Evolutionary conservation across 2,329 filamentous ascomycete genomes (phyloP).

Genomic region (Didymosphaeria variabile): DNA sequence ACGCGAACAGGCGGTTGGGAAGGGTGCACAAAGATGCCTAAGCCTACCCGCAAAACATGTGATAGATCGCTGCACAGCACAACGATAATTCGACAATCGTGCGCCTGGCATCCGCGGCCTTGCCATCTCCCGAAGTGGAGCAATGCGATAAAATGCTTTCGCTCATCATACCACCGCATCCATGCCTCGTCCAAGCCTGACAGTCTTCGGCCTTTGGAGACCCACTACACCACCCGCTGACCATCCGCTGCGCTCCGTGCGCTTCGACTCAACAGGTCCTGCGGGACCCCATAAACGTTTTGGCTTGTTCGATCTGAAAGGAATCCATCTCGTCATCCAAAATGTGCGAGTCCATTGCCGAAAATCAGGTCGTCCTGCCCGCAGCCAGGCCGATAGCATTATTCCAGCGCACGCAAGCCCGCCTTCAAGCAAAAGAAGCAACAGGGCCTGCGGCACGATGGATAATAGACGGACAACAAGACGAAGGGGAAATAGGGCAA

Average conservation of each 20-base stretch:
- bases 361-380: slow-evolving; percentile 12
- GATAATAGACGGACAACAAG: background rate
- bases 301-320: background rate
- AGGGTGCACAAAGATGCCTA: too few relatives aligned
- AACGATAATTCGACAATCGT: background rate
- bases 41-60: background rate
- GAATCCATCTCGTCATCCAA: slow-evolving; percentile 12
- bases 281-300: slow-evolving; percentile 19
- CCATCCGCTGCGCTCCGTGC: background rate
- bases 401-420: slow-evolving; percentile 6
- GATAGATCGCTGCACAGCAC: background rate
- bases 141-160: background rate
- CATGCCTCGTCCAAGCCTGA: slow-evolving; percentile 13
- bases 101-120: background rate
- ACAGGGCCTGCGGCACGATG: background rate
- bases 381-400: slow-evolving; percentile 12
- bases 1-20: background rate
- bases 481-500: slow-evolving; percentile 7
- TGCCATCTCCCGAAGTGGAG: background rate
- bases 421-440: slow-evolving; percentile 4
- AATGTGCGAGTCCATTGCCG: slow-evolving; percentile 7
- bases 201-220: slow-evolving; percentile 18
- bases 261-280: slow-evolving; percentile 14
- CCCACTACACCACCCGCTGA: slow-evolving; percentile 11
- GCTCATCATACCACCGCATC: background rate